Evolutionary conservation across 495 filamentous ascomycete species (phyloP), one percentile per base, ranked within the genome.

Genomic region (Aspergillus bertholletiae): DNA sequence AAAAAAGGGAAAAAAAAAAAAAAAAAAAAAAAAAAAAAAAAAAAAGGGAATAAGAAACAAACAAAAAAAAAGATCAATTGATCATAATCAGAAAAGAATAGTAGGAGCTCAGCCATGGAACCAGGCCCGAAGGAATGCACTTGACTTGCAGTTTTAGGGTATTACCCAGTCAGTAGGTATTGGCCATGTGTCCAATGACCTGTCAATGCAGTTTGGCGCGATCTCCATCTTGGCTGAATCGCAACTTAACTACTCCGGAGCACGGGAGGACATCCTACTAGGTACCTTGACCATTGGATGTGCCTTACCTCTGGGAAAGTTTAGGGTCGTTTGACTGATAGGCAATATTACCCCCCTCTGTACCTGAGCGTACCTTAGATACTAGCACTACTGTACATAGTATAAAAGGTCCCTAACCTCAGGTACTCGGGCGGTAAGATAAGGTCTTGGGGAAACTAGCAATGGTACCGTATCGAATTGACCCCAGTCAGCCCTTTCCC

Each of bases 161-260:
- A 43, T 43, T 21, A 43, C 18, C 39, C 9, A 43, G 18, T 43
- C 39, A 43, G 39, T 43, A 43, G 39, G 20, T 43, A 22, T 43
- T 43, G 20, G 39, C 39, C 39, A 43, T 43, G 39, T 43, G 39
- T 43, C 39, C 39, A 43, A 43, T 43, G 39, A 43, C 20, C 39
- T 43, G 39, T 43, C 39, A 43, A 1, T 43, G 39, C 39, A 43
- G 39, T 7, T 43, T 5, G n/a, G 18, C 13, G 34, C n/a, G 34
- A 37, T 37, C 13, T 2, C 34, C 13, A 37, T 37, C 13, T 37
- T 37, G 34, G 34, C 34, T n/a, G 34, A 37, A 37, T 37, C 6
- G 13, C 34, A 37, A 37, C 34, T 37, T 15, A 37, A 37, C 34
- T 37, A n/a, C 34, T n/a, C 2, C 26, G 26, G 26, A 28, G 26